phyloP scores from a whole-genome alignment of 345 rosid genomes.

The Limnanthes douglasii region DNA sequence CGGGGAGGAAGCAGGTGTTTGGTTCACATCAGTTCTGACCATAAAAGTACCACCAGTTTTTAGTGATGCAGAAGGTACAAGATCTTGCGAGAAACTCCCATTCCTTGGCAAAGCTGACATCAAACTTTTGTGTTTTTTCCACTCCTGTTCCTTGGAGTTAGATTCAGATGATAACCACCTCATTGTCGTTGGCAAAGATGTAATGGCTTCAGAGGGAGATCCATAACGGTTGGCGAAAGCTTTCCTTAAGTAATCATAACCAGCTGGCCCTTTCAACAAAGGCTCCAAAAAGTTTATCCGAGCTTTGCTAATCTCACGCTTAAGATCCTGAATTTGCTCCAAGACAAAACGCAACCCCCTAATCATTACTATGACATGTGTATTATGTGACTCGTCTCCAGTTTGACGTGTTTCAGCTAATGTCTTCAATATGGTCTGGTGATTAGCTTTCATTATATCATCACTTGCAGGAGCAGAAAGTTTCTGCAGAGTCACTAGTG shows the following conservation, averaged over 20 bases:
- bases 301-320: constrained; percentile 64
- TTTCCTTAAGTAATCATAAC: constrained; percentile 55
- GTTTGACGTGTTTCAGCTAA: constrained; percentile 42
- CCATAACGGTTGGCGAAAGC: constrained; percentile 52
- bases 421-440: constrained; percentile 43
- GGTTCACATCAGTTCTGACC: constrained; percentile 12
- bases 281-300: constrained; percentile 74
- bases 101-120: constrained; percentile 31
- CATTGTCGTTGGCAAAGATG: constrained; percentile 36
- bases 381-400: constrained; percentile 20
- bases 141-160: constrained; percentile 41
- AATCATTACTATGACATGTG: constrained; percentile 48
- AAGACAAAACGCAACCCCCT: constrained; percentile 77
- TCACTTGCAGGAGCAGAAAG: constrained; percentile 71
- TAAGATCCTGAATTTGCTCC: constrained; percentile 73
- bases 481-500: constrained; percentile 53
- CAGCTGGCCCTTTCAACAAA: constrained; percentile 74
- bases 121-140: constrained; percentile 53
- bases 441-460: constrained; percentile 37
- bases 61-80: constrained; percentile 32
- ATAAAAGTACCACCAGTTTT: constrained; percentile 70
- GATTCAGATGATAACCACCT: constrained; percentile 50
- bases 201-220: constrained; percentile 29
- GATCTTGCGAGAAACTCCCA: constrained; percentile 30
- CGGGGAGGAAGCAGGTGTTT: neutral